Evolutionary conservation across 2,329 filamentous ascomycete genomes (phyloP).

Genomic region (Plenodomus biglobosus): DNA sequence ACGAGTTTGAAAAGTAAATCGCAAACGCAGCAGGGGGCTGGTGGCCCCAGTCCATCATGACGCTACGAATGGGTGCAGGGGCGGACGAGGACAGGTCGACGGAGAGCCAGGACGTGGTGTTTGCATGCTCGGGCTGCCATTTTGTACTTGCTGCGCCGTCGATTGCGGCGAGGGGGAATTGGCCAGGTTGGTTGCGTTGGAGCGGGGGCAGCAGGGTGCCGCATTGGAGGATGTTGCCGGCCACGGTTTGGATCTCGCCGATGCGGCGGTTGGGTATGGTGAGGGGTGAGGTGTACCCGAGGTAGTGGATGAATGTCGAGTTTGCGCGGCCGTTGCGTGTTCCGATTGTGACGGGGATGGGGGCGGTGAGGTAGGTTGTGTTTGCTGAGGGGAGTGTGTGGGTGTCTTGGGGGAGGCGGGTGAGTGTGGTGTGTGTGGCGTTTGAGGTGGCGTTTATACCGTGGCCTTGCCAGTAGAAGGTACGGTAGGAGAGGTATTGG

Average conservation of each 20-base stretch:
- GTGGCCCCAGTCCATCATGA: slow-evolving; percentile 64
- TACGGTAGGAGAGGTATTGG: slow-evolving; percentile 60
- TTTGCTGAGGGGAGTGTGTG: slow-evolving; percentile 57
- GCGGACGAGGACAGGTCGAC: slow-evolving; percentile 51
- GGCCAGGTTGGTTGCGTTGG: slow-evolving; percentile 58
- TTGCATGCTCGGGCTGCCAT: slow-evolving; percentile 62
- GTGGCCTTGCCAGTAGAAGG: slow-evolving; percentile 67
- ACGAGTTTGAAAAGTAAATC: slow-evolving; percentile 58
- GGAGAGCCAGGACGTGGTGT: slow-evolving; percentile 57
- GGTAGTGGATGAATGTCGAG: slow-evolving; percentile 42
- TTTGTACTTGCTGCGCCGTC: slow-evolving; percentile 67
- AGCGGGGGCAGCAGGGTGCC: slow-evolving; percentile 48
- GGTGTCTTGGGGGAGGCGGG: slow-evolving; percentile 48
- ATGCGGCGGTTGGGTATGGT: slow-evolving; percentile 61
- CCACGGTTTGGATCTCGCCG: slow-evolving; percentile 56
- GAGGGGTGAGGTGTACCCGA: slow-evolving; percentile 53
- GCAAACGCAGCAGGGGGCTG: slow-evolving; percentile 57
- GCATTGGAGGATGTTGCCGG: slow-evolving; percentile 67
- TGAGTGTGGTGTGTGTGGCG: slow-evolving; percentile 64
- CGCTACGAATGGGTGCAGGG: slow-evolving; percentile 49
- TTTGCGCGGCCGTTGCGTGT: slow-evolving; percentile 36
- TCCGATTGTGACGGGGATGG: slow-evolving; percentile 63
- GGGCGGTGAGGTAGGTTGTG: slow-evolving; percentile 52
- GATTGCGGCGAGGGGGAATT: slow-evolving; percentile 68
- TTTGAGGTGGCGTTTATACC: slow-evolving; percentile 64